These are phyloP conservation scores for Fusarium poae DNA, from an alignment of 2,329 filamentous ascomycete genomes.

Conservation along the genomic window DNA sequence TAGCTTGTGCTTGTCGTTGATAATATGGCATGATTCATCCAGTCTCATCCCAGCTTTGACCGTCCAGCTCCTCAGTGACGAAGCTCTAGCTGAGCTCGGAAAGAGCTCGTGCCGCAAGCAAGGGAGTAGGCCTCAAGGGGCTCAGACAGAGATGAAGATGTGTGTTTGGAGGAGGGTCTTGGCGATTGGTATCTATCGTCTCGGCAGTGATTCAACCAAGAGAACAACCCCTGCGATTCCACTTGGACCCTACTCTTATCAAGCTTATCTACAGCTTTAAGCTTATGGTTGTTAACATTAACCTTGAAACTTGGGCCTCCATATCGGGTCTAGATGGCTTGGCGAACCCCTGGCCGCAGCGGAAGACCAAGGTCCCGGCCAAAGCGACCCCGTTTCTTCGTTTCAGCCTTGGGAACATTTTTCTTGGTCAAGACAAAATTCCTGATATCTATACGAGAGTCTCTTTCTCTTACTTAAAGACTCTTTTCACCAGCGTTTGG, in stretches of 20 bases:
- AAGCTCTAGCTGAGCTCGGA: conserved; percentile 9
- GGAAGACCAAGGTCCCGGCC: conserved; percentile 34
- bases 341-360: conserved; percentile 28
- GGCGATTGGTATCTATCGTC: conserved; percentile 19
- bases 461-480: not conserved
- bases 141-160: not conserved
- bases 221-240: not conserved
- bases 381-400: conserved; percentile 17
- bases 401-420: conserved; percentile 28
- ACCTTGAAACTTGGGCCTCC: conserved; percentile 15
- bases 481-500: conserved; percentile 28
- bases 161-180: conserved; percentile 28
- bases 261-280: conserved; percentile 18
- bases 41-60: conserved; percentile 5
- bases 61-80: not conserved
- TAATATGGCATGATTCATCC: conserved; percentile 23
- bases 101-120: conserved; percentile 13
- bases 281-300: conserved; percentile 30
- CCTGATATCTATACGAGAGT: conserved; percentile 7
- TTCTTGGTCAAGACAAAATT: not conserved
- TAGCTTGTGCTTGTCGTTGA: not conserved
- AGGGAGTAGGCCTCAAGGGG: conserved; percentile 4
- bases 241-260: conserved; percentile 1
- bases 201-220: conserved; percentile 22
- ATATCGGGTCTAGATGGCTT: conserved; percentile 13